Conservation (phyloP, 2,329 filamentous ascomycete species). For the Ceratocystis cubensis region DNA sequence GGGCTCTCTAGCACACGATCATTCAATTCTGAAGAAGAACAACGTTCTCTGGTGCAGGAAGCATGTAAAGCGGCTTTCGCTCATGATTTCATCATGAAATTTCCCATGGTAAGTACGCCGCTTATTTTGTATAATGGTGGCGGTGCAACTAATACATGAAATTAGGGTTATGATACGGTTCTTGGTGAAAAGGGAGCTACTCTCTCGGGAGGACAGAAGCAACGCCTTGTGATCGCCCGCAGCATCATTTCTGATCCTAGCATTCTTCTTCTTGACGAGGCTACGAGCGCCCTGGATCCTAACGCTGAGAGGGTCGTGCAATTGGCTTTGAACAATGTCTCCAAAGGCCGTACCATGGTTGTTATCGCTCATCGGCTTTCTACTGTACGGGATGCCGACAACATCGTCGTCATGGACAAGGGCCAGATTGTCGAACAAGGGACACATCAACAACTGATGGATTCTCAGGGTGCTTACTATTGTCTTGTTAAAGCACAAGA, state of each 20-base stretch:
- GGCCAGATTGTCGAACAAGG: conserved; percentile 50
- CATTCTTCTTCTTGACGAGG: conserved; percentile 56
- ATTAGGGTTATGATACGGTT: conserved; percentile 43
- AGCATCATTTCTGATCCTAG: conserved; percentile 51
- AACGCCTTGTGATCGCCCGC: conserved; percentile 53
- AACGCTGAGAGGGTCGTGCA: conserved; percentile 42
- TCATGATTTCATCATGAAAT: conserved; percentile 39
- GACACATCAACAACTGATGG: conserved; percentile 45
- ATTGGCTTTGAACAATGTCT: conserved; percentile 40
- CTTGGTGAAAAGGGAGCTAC: conserved; percentile 55
- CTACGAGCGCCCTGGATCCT: conserved; percentile 46
- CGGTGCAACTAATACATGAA: neutral
- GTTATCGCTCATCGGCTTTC: conserved; percentile 51
- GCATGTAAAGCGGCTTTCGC: conserved; percentile 41
- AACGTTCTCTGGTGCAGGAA: conserved; percentile 33
- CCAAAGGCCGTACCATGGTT: conserved; percentile 49
- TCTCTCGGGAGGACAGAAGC: conserved; percentile 54
- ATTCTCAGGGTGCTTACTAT: conserved; percentile 37
- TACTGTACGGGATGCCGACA: conserved; percentile 48
- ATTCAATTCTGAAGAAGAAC: conserved; percentile 33
- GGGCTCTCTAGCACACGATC: conserved; percentile 33
- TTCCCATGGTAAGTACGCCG: conserved; percentile 30
- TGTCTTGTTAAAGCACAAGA: conserved; percentile 37
- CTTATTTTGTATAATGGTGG: neutral
- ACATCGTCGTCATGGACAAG: conserved; percentile 51